These are phyloP conservation scores for Calonectria hongkongensis DNA, from an alignment of 2,329 filamentous ascomycete genomes.

Conservation along the genomic window DNA sequence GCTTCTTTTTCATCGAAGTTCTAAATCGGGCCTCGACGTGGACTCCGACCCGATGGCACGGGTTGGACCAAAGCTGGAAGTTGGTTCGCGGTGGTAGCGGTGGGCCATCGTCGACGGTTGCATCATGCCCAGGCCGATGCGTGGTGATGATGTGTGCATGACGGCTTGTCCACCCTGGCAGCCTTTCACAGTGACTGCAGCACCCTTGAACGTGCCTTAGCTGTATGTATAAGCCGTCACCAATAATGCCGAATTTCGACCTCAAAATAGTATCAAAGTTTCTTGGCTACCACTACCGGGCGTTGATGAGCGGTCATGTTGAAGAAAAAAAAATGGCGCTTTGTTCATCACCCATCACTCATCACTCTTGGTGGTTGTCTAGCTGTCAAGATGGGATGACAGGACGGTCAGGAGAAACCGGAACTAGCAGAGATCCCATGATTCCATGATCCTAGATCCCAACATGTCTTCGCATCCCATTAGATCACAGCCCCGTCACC, in stretches of 20 bases:
- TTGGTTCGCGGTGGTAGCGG: slow-evolving; percentile 35
- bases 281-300: slow-evolving; percentile 46
- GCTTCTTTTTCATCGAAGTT: slow-evolving; percentile 26
- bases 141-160: slow-evolving; percentile 27
- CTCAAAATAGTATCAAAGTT: slow-evolving; percentile 44
- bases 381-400: slow-evolving; percentile 29
- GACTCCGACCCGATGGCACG: slow-evolving; percentile 46
- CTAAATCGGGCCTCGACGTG: slow-evolving; percentile 9
- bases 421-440: slow-evolving; percentile 19
- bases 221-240: slow-evolving; percentile 40
- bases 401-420: slow-evolving; percentile 17
- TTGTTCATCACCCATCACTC: neutral
- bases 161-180: neutral
- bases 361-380: neutral
- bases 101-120: slow-evolving; percentile 37
- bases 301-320: slow-evolving; percentile 35
- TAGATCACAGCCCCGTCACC: slow-evolving; percentile 30
- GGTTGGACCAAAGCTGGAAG: slow-evolving; percentile 35
- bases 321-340: slow-evolving; percentile 40
- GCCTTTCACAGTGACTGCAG: slow-evolving; percentile 21
- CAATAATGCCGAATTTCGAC: slow-evolving; percentile 47
- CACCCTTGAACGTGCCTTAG: slow-evolving; percentile 37
- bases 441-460: slow-evolving; percentile 25
- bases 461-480: slow-evolving; percentile 29
- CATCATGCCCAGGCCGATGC: slow-evolving; percentile 21